phyloP scores from a whole-genome alignment of 208 protist species.

The Giardia duodenalis region DNA sequence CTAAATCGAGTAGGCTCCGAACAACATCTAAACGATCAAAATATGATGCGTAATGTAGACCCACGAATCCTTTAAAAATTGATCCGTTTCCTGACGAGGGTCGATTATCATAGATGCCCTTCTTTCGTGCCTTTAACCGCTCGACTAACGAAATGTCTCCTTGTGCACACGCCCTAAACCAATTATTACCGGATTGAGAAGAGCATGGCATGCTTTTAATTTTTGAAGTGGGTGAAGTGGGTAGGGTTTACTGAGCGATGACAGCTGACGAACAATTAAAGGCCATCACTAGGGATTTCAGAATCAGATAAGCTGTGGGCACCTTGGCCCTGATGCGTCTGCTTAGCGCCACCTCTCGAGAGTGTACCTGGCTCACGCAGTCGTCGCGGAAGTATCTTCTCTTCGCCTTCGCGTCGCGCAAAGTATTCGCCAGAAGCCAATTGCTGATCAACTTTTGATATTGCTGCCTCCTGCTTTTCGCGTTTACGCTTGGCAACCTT shows the following conservation, averaged over 20 bases:
- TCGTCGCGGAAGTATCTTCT: neutral
- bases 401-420: neutral
- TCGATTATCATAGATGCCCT: neutral
- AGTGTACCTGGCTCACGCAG: neutral
- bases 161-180: neutral
- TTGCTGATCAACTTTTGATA: slow-evolving; percentile 2
- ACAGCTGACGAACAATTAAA: neutral
- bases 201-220: neutral
- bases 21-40: neutral
- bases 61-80: neutral
- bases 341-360: neutral
- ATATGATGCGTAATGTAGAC: neutral
- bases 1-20: neutral
- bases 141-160: neutral
- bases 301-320: no score
- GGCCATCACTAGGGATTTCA: neutral
- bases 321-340: neutral
- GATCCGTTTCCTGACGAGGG: neutral
- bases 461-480: neutral
- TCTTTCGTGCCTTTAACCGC: neutral
- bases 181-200: neutral
- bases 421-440: neutral
- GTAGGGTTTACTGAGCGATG: neutral
- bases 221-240: neutral
- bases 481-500: neutral